These are phyloP conservation scores for Candida buenavistaensis DNA, from an alignment of 1,139 yeast genomes.

Conservation along the genomic window DNA sequence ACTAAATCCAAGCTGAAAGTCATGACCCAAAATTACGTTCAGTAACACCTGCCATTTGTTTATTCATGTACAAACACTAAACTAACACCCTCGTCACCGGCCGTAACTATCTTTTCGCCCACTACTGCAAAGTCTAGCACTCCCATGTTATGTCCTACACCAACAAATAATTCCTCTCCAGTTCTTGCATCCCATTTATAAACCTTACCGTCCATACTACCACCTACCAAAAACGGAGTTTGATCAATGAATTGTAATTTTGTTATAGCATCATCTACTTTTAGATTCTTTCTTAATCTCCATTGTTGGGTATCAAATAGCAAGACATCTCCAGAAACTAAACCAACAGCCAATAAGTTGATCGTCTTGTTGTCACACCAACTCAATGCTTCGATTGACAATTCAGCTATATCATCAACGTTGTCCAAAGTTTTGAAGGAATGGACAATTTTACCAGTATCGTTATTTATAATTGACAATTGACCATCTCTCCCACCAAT, in stretches of 20 bases:
- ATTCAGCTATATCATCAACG: conserved; percentile 66
- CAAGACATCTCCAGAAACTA: conserved; percentile 82
- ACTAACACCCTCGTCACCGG: conserved; percentile 98
- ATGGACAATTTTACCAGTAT: conserved; percentile 69
- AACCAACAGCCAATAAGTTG: conserved; percentile 71
- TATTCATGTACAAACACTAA: conserved; percentile 50
- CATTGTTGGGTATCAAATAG: conserved; percentile 83
- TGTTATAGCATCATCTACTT: conserved; percentile 80
- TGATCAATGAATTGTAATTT: conserved; percentile 65
- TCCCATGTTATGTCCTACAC: conserved; percentile 94
- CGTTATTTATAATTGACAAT: conserved; percentile 70
- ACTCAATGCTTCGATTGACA: conserved; percentile 80
- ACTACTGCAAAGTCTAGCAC: conserved; percentile 76
- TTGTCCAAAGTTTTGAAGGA: conserved; percentile 63
- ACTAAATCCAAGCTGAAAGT: no score
- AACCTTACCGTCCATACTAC: conserved; percentile 82
- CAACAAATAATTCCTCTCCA: conserved; percentile 71
- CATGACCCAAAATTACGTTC: no score
- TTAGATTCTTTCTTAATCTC: conserved; percentile 75
- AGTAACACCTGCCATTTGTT: no score
- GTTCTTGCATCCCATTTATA: conserved; percentile 90
- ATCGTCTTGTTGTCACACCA: conserved; percentile 72
- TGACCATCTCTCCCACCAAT: conserved; percentile 89
- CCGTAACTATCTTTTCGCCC: conserved; percentile 77
- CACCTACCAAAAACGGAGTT: conserved; percentile 61